A percentile compares a stretch with the other conserved stretches of the same genome.
Evolutionary conservation across 495 filamentous ascomycete genomes (phyloP).

Genomic region (Penicillium canariense): DNA sequence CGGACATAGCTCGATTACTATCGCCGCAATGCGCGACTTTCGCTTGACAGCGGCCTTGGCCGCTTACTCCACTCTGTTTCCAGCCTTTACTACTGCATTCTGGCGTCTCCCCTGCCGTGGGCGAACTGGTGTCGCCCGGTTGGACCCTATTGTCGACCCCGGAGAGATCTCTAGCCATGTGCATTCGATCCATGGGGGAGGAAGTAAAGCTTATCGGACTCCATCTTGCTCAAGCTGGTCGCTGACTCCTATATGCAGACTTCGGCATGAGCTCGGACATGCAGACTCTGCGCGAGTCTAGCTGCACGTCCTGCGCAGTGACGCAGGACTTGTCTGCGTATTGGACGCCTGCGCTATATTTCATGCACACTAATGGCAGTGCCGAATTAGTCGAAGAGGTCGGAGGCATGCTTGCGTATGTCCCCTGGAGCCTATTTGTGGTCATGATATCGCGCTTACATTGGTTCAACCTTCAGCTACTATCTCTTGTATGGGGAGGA

Average conservation of each 20-base stretch:
- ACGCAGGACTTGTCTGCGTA: constrained; percentile 62
- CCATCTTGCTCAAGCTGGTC: background rate
- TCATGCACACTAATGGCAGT: constrained; percentile 54
- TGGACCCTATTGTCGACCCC: constrained; percentile 54
- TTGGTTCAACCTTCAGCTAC: constrained; percentile 49
- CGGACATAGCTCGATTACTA: constrained; percentile 13
- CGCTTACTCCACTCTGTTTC: constrained; percentile 32
- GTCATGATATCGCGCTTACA: constrained; percentile 1
- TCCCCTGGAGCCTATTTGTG: background rate
- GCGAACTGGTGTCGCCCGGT: constrained; percentile 56
- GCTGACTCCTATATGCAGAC: constrained; percentile 25
- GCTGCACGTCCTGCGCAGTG: constrained; percentile 58
- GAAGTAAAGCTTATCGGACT: constrained; percentile 42
- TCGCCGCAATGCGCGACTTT: constrained; percentile 25
- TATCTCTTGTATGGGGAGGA: constrained; percentile 66
- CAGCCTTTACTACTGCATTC: constrained; percentile 59
- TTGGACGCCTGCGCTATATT: constrained; percentile 60
- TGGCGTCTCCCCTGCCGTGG: constrained; percentile 85
- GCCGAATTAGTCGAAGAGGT: constrained; percentile 51
- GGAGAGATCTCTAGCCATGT: constrained; percentile 47
- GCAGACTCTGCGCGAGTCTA: constrained; percentile 41
- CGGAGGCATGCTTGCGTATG: constrained; percentile 56
- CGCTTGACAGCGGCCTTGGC: constrained; percentile 22
- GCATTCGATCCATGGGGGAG: constrained; percentile 53
- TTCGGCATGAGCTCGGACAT: constrained; percentile 47